These are phyloP conservation scores for Acidomyces sp. DNA, from an alignment of 495 filamentous ascomycete species.

Conservation along the genomic window DNA sequence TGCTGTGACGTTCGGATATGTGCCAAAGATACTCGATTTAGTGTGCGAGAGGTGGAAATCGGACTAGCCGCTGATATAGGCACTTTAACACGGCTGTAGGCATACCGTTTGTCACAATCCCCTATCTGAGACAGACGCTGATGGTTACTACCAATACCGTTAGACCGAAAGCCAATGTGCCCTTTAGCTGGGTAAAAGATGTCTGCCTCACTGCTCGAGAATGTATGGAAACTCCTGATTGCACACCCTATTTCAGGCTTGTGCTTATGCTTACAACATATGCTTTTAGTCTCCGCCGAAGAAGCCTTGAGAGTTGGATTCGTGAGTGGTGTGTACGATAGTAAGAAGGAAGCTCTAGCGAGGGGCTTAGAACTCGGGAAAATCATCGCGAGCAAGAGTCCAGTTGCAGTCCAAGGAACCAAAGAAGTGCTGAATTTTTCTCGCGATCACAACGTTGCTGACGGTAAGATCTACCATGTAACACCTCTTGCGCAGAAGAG, in stretches of 20 bases:
- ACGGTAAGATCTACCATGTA: slow-evolving; percentile 41
- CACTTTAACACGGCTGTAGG: slow-evolving; percentile 66
- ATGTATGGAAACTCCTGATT: no score
- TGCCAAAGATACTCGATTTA: slow-evolving; percentile 39
- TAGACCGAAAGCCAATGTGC: slow-evolving; percentile 75
- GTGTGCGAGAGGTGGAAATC: slow-evolving; percentile 92
- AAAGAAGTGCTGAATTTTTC: slow-evolving; percentile 86
- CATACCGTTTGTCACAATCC: no score
- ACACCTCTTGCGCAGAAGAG: background rate
- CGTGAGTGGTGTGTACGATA: slow-evolving; percentile 57
- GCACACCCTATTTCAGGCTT: no score
- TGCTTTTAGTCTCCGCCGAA: slow-evolving; percentile 56
- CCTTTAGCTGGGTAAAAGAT: slow-evolving; percentile 79
- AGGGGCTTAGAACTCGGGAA: slow-evolving; percentile 53
- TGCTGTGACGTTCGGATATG: slow-evolving; percentile 72
- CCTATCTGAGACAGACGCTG: no score
- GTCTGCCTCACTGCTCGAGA: slow-evolving; percentile 64
- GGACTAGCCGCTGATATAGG: slow-evolving; percentile 90
- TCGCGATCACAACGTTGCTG: slow-evolving; percentile 61
- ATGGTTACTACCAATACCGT: no score
- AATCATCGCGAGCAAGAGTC: slow-evolving; percentile 68
- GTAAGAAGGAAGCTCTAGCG: slow-evolving; percentile 24
- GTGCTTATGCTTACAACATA: no score
- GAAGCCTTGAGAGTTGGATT: slow-evolving; percentile 78
- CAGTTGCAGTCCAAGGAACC: slow-evolving; percentile 81